These are phyloP conservation scores for Diatrype stigma DNA, from an alignment of 2,329 filamentous ascomycete genomes.

Conservation along the genomic window DNA sequence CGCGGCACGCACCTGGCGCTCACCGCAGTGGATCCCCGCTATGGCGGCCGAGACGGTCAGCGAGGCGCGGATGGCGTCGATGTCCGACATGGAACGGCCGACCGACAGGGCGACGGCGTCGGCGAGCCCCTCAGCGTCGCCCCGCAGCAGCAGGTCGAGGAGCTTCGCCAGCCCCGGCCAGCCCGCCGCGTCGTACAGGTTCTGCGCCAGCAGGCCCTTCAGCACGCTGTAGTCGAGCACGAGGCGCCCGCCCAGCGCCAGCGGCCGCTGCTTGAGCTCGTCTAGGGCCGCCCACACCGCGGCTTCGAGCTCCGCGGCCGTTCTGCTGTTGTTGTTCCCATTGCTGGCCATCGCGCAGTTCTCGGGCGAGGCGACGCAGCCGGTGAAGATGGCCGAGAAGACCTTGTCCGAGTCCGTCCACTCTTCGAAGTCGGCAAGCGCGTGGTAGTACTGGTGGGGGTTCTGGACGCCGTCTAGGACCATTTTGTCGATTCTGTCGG, in stretches of 20 bases:
- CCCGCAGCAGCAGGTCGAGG: conserved; percentile 9
- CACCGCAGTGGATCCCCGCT: conserved; percentile 16
- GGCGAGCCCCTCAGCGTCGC: conserved; percentile 1
- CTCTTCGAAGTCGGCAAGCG: conserved; percentile 16
- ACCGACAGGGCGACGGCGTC: background rate
- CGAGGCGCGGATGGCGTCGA: background rate
- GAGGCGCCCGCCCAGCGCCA: conserved; percentile 14
- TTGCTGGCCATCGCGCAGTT: conserved; percentile 24
- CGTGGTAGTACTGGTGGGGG: conserved; percentile 27
- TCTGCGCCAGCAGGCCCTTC: conserved; percentile 12
- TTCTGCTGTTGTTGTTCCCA: conserved; percentile 20
- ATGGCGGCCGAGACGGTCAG: background rate
- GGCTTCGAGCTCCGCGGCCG: conserved; percentile 35
- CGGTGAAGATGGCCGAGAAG: conserved; percentile 23
- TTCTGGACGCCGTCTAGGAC: conserved; percentile 30
- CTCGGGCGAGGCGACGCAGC: conserved; percentile 22
- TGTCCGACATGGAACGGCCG: background rate
- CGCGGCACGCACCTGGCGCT: conserved; percentile 3
- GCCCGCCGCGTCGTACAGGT: conserved; percentile 16
- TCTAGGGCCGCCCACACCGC: conserved; percentile 30
- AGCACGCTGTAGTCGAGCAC: conserved; percentile 22
- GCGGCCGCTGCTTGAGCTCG: conserved; percentile 21
- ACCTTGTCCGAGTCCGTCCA: conserved; percentile 22
- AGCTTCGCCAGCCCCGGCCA: conserved; percentile 13
- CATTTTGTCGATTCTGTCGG: conserved; percentile 27